Percentiles rank a stretch among this genome's conserved stretches.
Conservation (phyloP, 495 filamentous ascomycete species). For the Talaromyces adpressus region DNA sequence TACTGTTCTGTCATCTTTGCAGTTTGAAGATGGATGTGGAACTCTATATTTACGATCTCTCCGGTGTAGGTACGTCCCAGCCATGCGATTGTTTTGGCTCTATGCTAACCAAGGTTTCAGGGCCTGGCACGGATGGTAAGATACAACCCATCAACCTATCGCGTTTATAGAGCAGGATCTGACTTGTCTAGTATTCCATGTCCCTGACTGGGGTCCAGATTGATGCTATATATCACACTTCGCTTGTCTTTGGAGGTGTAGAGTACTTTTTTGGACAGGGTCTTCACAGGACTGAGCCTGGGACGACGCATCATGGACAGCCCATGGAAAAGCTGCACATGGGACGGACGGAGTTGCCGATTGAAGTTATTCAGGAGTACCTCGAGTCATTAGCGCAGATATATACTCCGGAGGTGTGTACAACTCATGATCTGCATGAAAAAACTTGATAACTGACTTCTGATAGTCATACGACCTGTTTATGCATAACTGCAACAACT, state of each 20-base stretch:
- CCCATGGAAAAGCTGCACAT: slow-evolving; percentile 72
- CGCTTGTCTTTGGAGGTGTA: slow-evolving; percentile 71
- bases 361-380: slow-evolving; percentile 84
- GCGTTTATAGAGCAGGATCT: not conserved
- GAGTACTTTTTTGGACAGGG: slow-evolving; percentile 72
- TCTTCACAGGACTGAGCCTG: slow-evolving; percentile 72
- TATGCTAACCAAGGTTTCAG: slow-evolving; percentile 14
- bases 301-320: slow-evolving; percentile 75
- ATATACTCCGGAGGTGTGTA: slow-evolving; percentile 69
- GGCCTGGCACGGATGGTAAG: slow-evolving; percentile 43
- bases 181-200: slow-evolving; percentile 36
- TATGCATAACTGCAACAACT: slow-evolving; percentile 97
- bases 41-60: slow-evolving; percentile 92
- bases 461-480: slow-evolving; percentile 80
- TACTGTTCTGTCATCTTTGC: not conserved
- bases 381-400: slow-evolving; percentile 73
- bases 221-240: slow-evolving; percentile 89
- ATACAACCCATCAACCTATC: slow-evolving; percentile 7
- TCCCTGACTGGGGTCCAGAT: slow-evolving; percentile 60
- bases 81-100: not conserved
- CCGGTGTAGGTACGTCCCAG: slow-evolving; percentile 43
- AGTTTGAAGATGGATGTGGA: slow-evolving; percentile 67
- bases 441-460: not conserved
- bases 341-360: slow-evolving; percentile 69
- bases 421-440: slow-evolving; percentile 9